Base-by-base conservation (phyloP, 2,329 filamentous ascomycete species). In the Sclerotinia minor region DNA sequence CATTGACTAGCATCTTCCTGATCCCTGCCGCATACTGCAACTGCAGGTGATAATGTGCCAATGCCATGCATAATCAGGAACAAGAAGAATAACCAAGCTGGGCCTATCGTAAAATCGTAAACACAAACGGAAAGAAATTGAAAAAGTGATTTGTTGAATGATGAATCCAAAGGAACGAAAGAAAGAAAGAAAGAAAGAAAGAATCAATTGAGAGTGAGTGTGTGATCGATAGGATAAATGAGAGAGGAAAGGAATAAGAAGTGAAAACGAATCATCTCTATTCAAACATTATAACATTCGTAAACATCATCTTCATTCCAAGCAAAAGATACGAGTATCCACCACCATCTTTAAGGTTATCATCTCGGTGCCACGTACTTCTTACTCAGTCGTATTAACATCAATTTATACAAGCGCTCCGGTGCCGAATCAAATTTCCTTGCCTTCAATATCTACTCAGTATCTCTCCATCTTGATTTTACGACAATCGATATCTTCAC, bases 31-130 rank as follows among this genome's bases (percentile, higher is more conserved):
- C 53, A 35, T 8, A 29, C 5, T 9, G 8, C 8, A 3, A 21
- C 38, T 41, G 38, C 38, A 41, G 38, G 38, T 55, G 53, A 32
- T 55, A 55, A 55, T 35, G 53, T 55, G 45, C 21, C 45, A 47
- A 13, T 47, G 53, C 29, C 29, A 35, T 35, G 53, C 29, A 55
- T 35, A 55, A n/a, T n/a, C 53, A 55, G 53, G 49, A 26, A 50
- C 47, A 24, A n/a, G 29, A 29, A 29, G n/a, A n/a, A 26, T 24
- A 50, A 13, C 26, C 29, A 13, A 13, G 9, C 21, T 29, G 21
- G 26, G 52, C 9, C 19, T 19, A 32, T n/a, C n/a, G n/a, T n/a
- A n/a, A n/a, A n/a, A n/a, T n/a, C n/a, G 17, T 29, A 53, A 11
- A 32, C 17, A 54, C 29, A 21, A 29, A 13, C n/a, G 21, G 15